Conservation (phyloP, 2,329 filamentous ascomycete genomes). For the Sphaerulina musiva region DNA sequence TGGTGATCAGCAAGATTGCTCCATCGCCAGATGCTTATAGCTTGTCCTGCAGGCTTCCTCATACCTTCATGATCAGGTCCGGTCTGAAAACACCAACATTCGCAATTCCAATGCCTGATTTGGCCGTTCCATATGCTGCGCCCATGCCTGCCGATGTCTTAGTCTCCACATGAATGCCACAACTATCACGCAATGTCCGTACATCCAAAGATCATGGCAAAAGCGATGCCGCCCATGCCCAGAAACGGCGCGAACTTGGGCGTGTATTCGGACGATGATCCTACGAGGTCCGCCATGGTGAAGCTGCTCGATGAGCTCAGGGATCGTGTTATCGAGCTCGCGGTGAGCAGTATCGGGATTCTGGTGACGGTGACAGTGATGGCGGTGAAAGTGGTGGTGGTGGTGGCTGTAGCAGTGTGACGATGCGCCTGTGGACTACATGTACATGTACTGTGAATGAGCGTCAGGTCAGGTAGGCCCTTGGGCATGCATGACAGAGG, state of each 20-base stretch:
- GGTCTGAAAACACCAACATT: conserved; percentile 79
- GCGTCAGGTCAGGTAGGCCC: too few species aligned
- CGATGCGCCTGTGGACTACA: background rate
- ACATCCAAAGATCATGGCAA: conserved; percentile 81
- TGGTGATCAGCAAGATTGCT: conserved; percentile 20
- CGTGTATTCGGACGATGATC: conserved; percentile 46
- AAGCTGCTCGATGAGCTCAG: background rate
- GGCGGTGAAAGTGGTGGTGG: background rate
- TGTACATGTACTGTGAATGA: too few species aligned
- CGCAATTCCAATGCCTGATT: conserved; percentile 80
- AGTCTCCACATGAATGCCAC: conserved; percentile 18
- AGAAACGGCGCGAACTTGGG: conserved; percentile 84
- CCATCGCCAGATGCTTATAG: too few species aligned
- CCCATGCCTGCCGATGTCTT: conserved; percentile 50
- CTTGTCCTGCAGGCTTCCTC: conserved; percentile 11
- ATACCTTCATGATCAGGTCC: conserved; percentile 85
- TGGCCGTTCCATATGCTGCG: conserved; percentile 80
- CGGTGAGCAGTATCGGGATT: conserved; percentile 2
- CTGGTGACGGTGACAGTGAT: background rate
- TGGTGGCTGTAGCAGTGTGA: background rate
- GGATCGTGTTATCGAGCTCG: background rate
- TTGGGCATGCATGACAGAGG: too few species aligned
- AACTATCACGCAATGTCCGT: conserved; percentile 34
- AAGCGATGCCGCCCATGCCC: conserved; percentile 76
- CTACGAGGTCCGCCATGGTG: conserved; percentile 37